These are phyloP conservation scores for Umbelopsis vinacea DNA, from an alignment of 192 early-diverging fungal species.

Conservation along the genomic window DNA sequence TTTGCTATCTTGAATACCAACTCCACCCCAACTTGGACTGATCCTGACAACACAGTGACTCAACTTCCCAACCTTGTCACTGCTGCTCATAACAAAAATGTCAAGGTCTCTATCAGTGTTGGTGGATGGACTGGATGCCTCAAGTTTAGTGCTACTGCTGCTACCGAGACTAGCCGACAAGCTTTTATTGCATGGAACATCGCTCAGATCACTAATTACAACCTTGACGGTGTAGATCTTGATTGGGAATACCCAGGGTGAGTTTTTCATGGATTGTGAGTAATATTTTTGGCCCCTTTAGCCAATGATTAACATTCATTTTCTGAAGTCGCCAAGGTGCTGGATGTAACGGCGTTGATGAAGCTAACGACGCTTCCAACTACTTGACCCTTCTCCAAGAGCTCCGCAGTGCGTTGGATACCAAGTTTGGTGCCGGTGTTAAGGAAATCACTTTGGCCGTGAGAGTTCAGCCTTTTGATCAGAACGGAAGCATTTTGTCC, in stretches of 20 bases:
- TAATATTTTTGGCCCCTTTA: constrained; percentile 26
- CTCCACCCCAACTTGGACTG: constrained; percentile 39
- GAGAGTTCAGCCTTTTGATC: constrained; percentile 64
- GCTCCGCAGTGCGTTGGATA: constrained; percentile 53
- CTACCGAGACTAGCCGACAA: constrained; percentile 42
- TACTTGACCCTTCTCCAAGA: constrained; percentile 61
- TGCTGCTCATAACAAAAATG: constrained; percentile 44
- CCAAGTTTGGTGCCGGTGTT: constrained; percentile 35
- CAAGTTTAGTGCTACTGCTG: constrained; percentile 58
- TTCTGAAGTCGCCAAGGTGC: constrained; percentile 56
- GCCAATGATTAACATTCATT: background rate
- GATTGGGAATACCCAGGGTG: constrained; percentile 43
- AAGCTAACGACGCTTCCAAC: constrained; percentile 63
- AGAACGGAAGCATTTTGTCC: constrained; percentile 47
- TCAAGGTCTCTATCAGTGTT: constrained; percentile 65
- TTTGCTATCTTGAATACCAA: constrained; percentile 56
- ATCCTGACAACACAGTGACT: constrained; percentile 31
- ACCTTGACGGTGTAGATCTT: constrained; percentile 76
- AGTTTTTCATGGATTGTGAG: background rate
- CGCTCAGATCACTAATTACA: constrained; percentile 50
- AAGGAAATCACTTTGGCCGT: constrained; percentile 70
- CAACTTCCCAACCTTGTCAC: constrained; percentile 50
- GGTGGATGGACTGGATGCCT: constrained; percentile 75
- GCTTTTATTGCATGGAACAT: constrained; percentile 57
- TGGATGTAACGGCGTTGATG: constrained; percentile 60